Evolutionary conservation across 805 yeast species (phyloP), one percentile per base, ranked within the genome.

Genomic region (Saccharomycopsis malanga): DNA sequence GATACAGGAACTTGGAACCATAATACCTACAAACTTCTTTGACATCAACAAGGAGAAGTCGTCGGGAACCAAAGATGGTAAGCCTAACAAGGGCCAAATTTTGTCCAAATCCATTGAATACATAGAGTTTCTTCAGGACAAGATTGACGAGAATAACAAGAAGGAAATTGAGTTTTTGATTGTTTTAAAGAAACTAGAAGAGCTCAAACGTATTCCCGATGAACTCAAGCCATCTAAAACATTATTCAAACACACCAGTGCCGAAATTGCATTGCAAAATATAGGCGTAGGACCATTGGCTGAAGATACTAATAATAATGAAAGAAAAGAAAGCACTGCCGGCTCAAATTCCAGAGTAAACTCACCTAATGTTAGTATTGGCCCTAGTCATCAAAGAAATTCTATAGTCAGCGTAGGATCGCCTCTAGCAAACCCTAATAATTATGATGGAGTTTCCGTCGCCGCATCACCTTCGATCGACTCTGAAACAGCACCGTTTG

Each of bases 261-360:
- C 95, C 0, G 95, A 86, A 58, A 64, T 72, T 22, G 87, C 85
- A 2, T 66, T 87, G 48, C 80, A 87, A 0, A 76, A 76, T 56
- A 82, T 85, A 41, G 95, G 96, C 1, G 93, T 85, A 5, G 94
- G 94, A 2, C 89, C 91, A 1, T 62, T 83, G 43, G 80, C 85
- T 1, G 78, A 44, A 22, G 30, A 30, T 14, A 41, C 29, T 17
- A 39, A 21, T 3, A 39, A 24, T 36, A 39, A 39, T 27, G n/a
- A n/a, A n/a, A n/a, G n/a, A n/a, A 32, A 21, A 21, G 36, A 25
- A 22, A 37, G 20, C 21, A 42, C 22, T 24, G 21, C 4, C 20
- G 43, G 32, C 23, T 15, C 18, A n/a, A 17, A 15, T 15, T n/a
- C n/a, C n/a, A n/a, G 34, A n/a, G 38, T 34, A 7, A 17, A 18